These are phyloP conservation scores for Tephrocybe sp. DNA, from an alignment of 768 basidiomycete species.

Conservation along the genomic window DNA sequence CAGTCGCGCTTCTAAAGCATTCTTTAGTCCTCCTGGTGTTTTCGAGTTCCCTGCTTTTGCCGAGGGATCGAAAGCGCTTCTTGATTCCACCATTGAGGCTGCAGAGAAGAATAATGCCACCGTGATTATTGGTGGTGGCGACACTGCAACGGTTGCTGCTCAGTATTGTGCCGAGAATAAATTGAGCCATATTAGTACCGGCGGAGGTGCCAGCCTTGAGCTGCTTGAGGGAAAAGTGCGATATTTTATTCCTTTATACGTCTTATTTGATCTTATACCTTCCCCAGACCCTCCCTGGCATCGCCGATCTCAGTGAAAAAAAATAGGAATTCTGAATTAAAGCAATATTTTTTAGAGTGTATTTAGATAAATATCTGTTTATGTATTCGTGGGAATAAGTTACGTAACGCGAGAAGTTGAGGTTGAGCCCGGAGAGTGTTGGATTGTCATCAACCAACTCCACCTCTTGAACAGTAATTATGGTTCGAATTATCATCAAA, in stretches of 20 bases:
- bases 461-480: slow-evolving; percentile 26
- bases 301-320: slow-evolving; percentile 87
- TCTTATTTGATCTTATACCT: not conserved
- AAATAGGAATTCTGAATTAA: slow-evolving; percentile 7
- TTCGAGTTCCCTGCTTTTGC: slow-evolving; percentile 97
- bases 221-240: slow-evolving; percentile 95
- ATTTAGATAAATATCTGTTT: not conserved
- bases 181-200: slow-evolving; percentile 95
- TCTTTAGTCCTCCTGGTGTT: slow-evolving; percentile 85
- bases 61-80: slow-evolving; percentile 75
- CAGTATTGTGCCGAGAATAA: slow-evolving; percentile 81
- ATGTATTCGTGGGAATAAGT: slow-evolving; percentile 11
- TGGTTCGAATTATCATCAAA: slow-evolving; percentile 92
- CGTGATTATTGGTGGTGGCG: slow-evolving; percentile 95
- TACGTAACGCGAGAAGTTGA: slow-evolving; percentile 9
- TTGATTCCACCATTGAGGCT: slow-evolving; percentile 85
- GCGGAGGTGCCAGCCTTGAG: slow-evolving; percentile 91
- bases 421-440: too few relatives aligned
- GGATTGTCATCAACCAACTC: slow-evolving; percentile 1
- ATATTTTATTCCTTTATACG: not conserved
- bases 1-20: not conserved
- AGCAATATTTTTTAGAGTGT: slow-evolving; percentile 5
- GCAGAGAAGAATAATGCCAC: slow-evolving; percentile 81
- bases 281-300: slow-evolving; percentile 78
- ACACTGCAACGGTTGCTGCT: slow-evolving; percentile 96